Conservation (phyloP, 75 land plant species). For the Cupressus sempervirens region DNA sequence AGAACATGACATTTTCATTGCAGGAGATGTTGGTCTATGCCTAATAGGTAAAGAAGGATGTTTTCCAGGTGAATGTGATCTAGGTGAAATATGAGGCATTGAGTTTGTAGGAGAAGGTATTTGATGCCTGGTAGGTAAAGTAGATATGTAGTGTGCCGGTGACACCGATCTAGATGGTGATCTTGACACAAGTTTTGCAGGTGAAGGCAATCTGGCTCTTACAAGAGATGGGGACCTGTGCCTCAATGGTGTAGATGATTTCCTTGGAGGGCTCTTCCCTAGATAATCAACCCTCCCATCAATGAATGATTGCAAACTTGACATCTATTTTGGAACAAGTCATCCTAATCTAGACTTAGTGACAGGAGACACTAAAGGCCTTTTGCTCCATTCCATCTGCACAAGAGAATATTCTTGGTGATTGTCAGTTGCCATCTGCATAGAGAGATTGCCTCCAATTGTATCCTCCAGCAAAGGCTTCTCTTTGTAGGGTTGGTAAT, state of each 20-base stretch:
- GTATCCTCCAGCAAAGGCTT: background rate
- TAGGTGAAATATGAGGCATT: background rate
- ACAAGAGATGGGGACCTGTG: conserved; percentile 1
- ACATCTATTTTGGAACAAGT: background rate
- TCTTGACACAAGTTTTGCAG: conserved; percentile 4
- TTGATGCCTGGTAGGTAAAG: conserved; percentile 13
- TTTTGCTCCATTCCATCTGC: background rate
- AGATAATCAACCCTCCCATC: background rate
- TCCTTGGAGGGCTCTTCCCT: background rate
- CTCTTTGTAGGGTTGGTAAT: background rate
- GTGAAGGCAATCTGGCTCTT: conserved; percentile 10
- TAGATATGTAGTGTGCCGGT: background rate
- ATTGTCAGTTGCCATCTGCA: background rate
- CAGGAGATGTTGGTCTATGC: background rate
- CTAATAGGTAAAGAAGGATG: background rate
- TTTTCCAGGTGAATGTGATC: conserved; percentile 3
- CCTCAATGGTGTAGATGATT: conserved; percentile 11
- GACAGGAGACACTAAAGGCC: background rate
- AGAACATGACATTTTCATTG: conserved; percentile 5
- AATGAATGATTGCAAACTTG: background rate
- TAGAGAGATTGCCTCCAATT: no score
- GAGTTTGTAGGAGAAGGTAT: background rate
- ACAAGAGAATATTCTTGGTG: background rate
- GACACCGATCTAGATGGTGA: background rate
- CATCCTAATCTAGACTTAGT: background rate